Base-by-base conservation (phyloP, 1,284 basidiomycete species). In the Leucoagaricus sp. region DNA sequence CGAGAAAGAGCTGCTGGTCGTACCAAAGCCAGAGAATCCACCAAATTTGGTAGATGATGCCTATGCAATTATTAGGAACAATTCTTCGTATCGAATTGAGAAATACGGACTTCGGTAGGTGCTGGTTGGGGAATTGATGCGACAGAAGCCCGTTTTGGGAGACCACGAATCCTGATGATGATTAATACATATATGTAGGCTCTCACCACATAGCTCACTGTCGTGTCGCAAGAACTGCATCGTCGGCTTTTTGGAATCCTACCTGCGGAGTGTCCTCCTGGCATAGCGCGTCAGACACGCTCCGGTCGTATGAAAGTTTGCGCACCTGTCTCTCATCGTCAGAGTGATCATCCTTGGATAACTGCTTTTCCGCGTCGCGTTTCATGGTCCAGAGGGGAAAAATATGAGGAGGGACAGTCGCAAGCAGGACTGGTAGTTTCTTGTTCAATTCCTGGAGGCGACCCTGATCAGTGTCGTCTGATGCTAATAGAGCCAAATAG, bases 291-390 rank as follows among this genome's bases (percentile, higher is more conserved):
- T 46, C 45, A 59, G 29, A 26, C 44, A 40, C 33, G 41, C 40
- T 21, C 19, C 49, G 17, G 10, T 29, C n/a, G 49, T 40, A 26
- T 40, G 38, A 54, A 10, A 29, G 15, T 17, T 21, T 49, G 42
- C 60, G 38, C 40, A 63, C 65, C 54, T 66, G 64, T n/a, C 61
- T 65, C 45, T 71, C 78, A 21, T 72, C 73, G 49, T 74, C 75
- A 6, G 28, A 36, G 26, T 61, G 66, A 38, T 76, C 79, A 58
- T 88, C 88, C 65, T 84, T 90, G 12, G 81, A 78, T 34, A 91
- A 67, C 64, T 94, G 87, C 59, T 76, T 82, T 49, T 91, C 89
- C 64, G 91, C 91, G 54, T 78, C 80, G 67, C 91, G 83, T 73
- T 93, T 93, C 79, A 89, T 88, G 64, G 58, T 41, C 41, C 29